Evolutionary conservation across 352 stramenopile species (phyloP), one percentile per base, ranked within the genome.

Genomic region (Globisporangium okanoganense): DNA sequence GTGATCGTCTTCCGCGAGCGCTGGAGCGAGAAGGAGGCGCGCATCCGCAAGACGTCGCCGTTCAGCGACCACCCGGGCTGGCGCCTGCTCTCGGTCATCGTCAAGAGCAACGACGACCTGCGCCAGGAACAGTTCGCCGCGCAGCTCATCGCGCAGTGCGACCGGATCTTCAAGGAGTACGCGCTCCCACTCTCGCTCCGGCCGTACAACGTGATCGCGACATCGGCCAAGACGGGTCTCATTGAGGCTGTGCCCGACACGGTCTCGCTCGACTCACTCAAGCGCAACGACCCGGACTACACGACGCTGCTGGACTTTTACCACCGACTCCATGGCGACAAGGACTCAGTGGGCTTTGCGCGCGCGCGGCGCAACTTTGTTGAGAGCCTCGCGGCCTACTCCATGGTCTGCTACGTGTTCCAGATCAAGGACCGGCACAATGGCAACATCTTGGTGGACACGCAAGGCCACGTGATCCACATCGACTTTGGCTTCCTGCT

Each of bases 401-500:
- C 94, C 24, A 91, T 99, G 31, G 87, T 99, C 16, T 98, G 88
- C 62, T 99, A 99, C 71, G 81, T 99, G 14, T 87, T 99, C 58
- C 92, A 97, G 64, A 91, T 99, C 64, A 99, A 99, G 70, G 97
- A 99, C 72, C 86, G 97, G 2, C 97, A 99, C 82, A 99, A 99
- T 69, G 97, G 97, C 49, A 99, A 99, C 72, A 98, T 99, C 38
- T 90, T 99, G 64, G 83, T 99, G 41, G 96, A 99, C 75, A 97
- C 85, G 14, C 76, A 95, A 29, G 97, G 97, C 18, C 96, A 98
- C 70, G 74, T 99, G 14, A 94, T 99, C 55, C 96, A 99, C 81
- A 99, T 99, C 61, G 98, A 99, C 77, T 99, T 99, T 75, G 98
- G 97, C 16, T 99, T 99, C 72, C 52, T 98, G 63, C 93, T 99